A percentile compares a stretch with the other conserved stretches of the same genome.
These are phyloP conservation scores for Boletus sensibilis DNA, from an alignment of 768 basidiomycete genomes.

Conservation along the genomic window DNA sequence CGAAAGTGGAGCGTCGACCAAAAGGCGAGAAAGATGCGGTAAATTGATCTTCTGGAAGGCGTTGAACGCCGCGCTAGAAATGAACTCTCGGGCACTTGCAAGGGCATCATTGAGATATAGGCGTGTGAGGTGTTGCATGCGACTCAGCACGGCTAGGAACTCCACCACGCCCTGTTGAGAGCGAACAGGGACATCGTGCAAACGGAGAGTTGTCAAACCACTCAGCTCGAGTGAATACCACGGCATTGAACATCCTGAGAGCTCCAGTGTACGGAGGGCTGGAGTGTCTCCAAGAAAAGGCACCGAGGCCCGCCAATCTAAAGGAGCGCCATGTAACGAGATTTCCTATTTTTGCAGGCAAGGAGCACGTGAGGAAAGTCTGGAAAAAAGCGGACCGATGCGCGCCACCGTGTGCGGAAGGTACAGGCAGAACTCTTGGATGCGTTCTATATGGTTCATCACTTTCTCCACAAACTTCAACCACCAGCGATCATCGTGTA, in stretches of 20 bases:
- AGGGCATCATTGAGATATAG: slow-evolving; percentile 35
- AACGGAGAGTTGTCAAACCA: slow-evolving; percentile 35
- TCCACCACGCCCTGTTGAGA: slow-evolving; percentile 28
- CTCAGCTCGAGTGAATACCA: neutral
- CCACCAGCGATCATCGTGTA: too few species aligned
- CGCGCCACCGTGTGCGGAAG: too few species aligned
- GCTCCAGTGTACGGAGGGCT: too few species aligned
- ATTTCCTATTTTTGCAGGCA: too few species aligned
- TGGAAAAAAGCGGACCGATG: too few species aligned
- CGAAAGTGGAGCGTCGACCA: slow-evolving; percentile 5
- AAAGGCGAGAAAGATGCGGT: slow-evolving; percentile 5
- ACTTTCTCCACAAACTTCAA: too few species aligned
- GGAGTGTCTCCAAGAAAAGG: too few species aligned
- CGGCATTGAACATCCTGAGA: neutral
- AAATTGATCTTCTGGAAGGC: neutral
- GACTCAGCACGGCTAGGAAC: slow-evolving; percentile 32
- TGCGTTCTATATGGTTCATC: too few species aligned
- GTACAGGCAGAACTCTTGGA: too few species aligned
- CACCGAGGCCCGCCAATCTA: too few species aligned
- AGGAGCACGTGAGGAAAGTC: too few species aligned
- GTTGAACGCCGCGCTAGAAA: neutral
- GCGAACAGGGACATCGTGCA: slow-evolving; percentile 22
- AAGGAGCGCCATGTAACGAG: too few species aligned
- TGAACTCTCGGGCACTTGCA: slow-evolving; percentile 2
- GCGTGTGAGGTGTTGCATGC: slow-evolving; percentile 34